These are phyloP conservation scores for Curvularia hawaiiensis DNA, from an alignment of 2,329 filamentous ascomycete species.

Conservation along the genomic window DNA sequence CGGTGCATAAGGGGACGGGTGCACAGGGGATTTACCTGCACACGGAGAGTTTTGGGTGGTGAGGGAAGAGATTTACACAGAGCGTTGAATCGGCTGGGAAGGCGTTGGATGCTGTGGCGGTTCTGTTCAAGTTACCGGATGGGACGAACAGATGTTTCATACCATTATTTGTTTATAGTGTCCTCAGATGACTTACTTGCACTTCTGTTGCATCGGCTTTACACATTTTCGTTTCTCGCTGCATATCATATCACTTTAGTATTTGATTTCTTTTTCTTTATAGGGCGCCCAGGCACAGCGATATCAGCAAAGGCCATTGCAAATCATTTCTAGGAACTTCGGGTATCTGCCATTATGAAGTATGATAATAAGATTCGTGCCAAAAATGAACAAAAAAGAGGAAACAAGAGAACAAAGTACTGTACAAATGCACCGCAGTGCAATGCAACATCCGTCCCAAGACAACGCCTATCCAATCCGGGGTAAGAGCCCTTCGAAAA, in stretches of 20 bases:
- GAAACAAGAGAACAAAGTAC: not conserved
- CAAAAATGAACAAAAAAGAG: constrained; percentile 14
- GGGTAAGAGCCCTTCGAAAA: constrained; percentile 1
- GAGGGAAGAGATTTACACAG: not conserved
- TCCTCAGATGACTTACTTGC: not conserved
- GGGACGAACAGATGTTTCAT: not conserved
- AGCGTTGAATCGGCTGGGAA: not conserved
- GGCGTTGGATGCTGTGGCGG: not conserved
- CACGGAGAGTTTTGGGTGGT: constrained; percentile 58
- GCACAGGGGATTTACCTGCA: constrained; percentile 68
- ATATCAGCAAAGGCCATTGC: not conserved
- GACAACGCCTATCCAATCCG: constrained; percentile 8
- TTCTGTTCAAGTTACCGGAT: not conserved
- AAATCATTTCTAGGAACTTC: not conserved
- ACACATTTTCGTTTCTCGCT: not conserved
- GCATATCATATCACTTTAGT: not conserved
- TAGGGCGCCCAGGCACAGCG: not conserved
- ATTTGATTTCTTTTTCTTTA: not conserved
- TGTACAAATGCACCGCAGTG: constrained; percentile 1
- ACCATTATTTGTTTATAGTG: not conserved
- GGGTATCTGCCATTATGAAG: constrained; percentile 6
- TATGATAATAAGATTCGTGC: constrained; percentile 16
- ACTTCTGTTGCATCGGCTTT: not conserved
- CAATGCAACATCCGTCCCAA: constrained; percentile 10
- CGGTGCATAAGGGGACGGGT: constrained; percentile 69